These are phyloP conservation scores for Myxozyma vanderwaltii DNA, from an alignment of 805 yeast genomes.

Conservation along the genomic window DNA sequence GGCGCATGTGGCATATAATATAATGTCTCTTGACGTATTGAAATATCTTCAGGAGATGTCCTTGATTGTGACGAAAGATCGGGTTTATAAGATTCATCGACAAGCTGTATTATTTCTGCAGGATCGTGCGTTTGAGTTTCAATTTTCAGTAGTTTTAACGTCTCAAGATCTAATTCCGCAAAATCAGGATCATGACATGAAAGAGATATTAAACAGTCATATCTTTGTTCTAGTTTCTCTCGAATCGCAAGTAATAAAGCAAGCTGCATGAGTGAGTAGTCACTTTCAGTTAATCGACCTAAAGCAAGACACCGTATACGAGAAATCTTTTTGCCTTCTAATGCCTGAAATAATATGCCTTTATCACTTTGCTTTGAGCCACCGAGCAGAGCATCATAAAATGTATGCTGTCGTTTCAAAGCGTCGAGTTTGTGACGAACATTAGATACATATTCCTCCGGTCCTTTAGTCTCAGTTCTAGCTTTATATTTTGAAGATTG, in stretches of 20 bases:
- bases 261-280: conserved; percentile 61
- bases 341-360: conserved; percentile 7
- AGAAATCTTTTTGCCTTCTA: neutral
- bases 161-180: conserved; percentile 47
- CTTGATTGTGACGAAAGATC: no score
- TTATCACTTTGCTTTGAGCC: neutral
- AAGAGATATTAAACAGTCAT: conserved; percentile 36
- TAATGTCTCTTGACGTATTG: conserved; percentile 40
- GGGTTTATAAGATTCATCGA: neutral
- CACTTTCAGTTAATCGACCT: conserved; percentile 59
- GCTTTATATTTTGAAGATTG: conserved; percentile 18
- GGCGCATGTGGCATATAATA: conserved; percentile 81
- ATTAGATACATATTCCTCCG: conserved; percentile 3
- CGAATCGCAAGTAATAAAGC: conserved; percentile 56
- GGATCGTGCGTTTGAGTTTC: conserved; percentile 24
- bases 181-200: conserved; percentile 71
- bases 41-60: neutral
- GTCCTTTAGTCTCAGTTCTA: neutral
- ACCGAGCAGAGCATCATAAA: conserved; percentile 3
- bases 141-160: conserved; percentile 41
- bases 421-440: neutral
- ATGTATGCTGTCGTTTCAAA: conserved; percentile 4
- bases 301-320: conserved; percentile 67
- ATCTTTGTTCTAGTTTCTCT: conserved; percentile 35
- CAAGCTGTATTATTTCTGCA: conserved; percentile 2